phyloP scores from a whole-genome alignment of 306 rosid species.

The Cicer bijugum region DNA sequence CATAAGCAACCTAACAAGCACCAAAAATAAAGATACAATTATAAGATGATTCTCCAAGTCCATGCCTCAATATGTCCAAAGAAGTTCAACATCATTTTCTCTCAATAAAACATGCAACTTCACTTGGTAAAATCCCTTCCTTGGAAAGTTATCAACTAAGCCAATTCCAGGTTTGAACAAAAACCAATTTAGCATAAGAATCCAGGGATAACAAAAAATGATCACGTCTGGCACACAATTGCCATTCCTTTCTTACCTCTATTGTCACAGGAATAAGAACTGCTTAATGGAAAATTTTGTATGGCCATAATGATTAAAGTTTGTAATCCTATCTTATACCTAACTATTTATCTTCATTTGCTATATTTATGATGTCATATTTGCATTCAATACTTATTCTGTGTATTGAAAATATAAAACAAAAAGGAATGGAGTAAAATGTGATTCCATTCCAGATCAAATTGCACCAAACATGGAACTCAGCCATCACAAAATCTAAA shows the following conservation, averaged over 20 bases:
- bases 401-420: too few species aligned
- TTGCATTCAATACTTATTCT: too few species aligned
- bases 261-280: background rate
- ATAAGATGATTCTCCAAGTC: conserved; percentile 37
- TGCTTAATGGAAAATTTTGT: background rate
- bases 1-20: conserved; percentile 48
- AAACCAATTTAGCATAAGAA: background rate
- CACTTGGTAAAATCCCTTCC: background rate
- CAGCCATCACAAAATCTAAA: too few species aligned
- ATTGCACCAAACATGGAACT: too few species aligned
- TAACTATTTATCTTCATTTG: too few species aligned
- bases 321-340: background rate
- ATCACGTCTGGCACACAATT: background rate
- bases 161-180: background rate
- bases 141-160: background rate
- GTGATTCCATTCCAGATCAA: too few species aligned
- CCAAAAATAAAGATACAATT: conserved; percentile 31
- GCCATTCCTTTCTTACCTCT: background rate
- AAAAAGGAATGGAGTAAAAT: too few species aligned
- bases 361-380: too few species aligned
- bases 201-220: background rate
- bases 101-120: background rate
- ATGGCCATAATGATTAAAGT: background rate
- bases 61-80: conserved; percentile 27
- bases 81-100: conserved; percentile 34